Conservation (phyloP, 1,284 basidiomycete species). For the Melampsora larici-populina region DNA sequence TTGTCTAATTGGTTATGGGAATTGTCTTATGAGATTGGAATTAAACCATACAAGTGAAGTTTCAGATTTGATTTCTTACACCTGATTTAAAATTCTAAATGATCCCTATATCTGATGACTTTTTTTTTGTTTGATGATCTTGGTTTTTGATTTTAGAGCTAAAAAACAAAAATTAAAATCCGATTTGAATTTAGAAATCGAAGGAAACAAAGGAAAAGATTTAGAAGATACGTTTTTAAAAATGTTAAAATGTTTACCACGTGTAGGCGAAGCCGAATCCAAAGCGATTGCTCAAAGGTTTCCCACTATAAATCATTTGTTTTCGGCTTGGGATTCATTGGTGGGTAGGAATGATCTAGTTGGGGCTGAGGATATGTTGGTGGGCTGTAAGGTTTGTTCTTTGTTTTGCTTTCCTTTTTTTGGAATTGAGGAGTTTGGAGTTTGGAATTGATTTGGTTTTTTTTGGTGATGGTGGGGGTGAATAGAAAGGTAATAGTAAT, state of each 20-base stretch:
- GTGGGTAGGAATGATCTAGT: background rate
- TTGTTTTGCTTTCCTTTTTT: background rate
- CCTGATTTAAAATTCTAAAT: no score
- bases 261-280: conserved; percentile 31
- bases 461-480: background rate
- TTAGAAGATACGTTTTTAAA: conserved; percentile 31
- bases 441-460: no score
- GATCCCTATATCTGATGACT: no score
- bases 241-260: conserved; percentile 23
- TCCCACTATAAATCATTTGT: conserved; percentile 21
- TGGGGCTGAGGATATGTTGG: conserved; percentile 30
- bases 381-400: conserved; percentile 22
- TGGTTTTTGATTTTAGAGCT: background rate
- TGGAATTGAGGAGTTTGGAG: background rate
- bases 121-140: no score
- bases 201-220: conserved; percentile 15
- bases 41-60: conserved; percentile 36
- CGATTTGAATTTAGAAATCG: conserved; percentile 12
- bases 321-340: conserved; percentile 10
- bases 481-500: conserved; percentile 17
- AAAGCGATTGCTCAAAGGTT: conserved; percentile 29
- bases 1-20: conserved; percentile 41
- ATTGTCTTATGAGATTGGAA: conserved; percentile 27
- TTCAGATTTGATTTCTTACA: no score
- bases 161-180: conserved; percentile 36